Evolutionary conservation across 129 eudicot genomes (phyloP).

Genomic region (Pittosporum tobira): DNA sequence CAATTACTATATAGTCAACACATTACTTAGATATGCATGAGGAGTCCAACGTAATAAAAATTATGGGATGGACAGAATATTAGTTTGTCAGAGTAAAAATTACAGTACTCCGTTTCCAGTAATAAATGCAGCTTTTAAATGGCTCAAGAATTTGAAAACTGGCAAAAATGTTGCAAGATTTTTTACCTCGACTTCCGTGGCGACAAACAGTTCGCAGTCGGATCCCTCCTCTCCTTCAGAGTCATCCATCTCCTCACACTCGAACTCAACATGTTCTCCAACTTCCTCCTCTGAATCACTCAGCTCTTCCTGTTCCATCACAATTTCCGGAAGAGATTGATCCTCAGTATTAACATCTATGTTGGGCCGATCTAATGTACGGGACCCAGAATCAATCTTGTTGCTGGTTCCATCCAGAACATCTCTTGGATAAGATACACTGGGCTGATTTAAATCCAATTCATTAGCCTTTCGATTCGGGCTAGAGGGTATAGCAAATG

Average conservation of each 20-base stretch:
- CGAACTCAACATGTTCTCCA: slow-evolving; percentile 81
- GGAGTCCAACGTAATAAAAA: no score
- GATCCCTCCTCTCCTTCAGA: slow-evolving; percentile 70
- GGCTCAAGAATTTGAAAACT: neutral
- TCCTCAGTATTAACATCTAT: slow-evolving; percentile 10
- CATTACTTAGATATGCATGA: no score
- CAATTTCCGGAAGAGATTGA: slow-evolving; percentile 55
- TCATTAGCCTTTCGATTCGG: slow-evolving; percentile 33
- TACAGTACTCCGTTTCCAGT: neutral
- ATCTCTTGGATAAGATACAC: neutral
- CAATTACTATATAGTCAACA: no score
- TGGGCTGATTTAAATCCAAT: slow-evolving; percentile 29
- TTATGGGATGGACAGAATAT: no score
- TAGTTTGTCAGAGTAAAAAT: no score
- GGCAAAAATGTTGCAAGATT: neutral
- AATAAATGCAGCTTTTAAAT: no score
- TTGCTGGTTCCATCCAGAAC: slow-evolving; percentile 18
- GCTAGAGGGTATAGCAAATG: slow-evolving; percentile 27
- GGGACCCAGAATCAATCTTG: slow-evolving; percentile 27
- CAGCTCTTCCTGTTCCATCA: slow-evolving; percentile 96
- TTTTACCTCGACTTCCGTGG: slow-evolving; percentile 58
- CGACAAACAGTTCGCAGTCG: slow-evolving; percentile 42
- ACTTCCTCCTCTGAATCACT: slow-evolving; percentile 95
- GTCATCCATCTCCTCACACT: slow-evolving; percentile 93
- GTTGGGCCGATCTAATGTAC: slow-evolving; percentile 16